Conservation (phyloP, 2,329 filamentous ascomycete genomes). For the Ambrosiella xylebori region DNA sequence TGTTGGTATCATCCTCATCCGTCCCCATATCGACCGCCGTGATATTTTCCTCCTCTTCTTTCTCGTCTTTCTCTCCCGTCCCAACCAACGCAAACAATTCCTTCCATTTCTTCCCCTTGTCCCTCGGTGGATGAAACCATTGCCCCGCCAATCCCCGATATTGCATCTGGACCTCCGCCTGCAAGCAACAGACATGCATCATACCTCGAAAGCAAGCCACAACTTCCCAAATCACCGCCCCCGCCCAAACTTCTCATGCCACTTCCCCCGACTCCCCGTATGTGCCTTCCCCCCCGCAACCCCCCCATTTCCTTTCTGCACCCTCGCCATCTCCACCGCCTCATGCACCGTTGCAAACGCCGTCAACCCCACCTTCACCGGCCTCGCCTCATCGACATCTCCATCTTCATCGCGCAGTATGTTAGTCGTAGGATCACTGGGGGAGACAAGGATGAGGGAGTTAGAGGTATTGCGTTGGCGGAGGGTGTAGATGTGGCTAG, state of each 20-base stretch:
- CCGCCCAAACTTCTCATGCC: slow-evolving; percentile 41
- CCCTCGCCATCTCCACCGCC: slow-evolving; percentile 40
- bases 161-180: too few species aligned
- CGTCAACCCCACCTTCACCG: not conserved
- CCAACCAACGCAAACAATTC: too few species aligned
- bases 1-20: too few species aligned
- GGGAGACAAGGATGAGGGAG: slow-evolving; percentile 33
- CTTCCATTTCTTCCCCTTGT: too few species aligned
- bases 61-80: too few species aligned
- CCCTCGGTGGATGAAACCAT: too few species aligned
- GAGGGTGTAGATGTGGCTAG: slow-evolving; percentile 36
- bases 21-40: too few species aligned
- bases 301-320: slow-evolving; percentile 18
- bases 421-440: slow-evolving; percentile 12
- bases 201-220: not conserved
- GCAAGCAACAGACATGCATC: not conserved
- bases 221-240: not conserved
- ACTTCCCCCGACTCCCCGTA: slow-evolving; percentile 30
- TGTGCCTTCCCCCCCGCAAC: slow-evolving; percentile 8
- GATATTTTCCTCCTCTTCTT: too few species aligned
- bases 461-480: slow-evolving; percentile 53
- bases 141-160: too few species aligned
- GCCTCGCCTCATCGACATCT: not conserved
- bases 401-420: slow-evolving; percentile 13
- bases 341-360: slow-evolving; percentile 42